phyloP scores from a whole-genome alignment of 2,329 filamentous ascomycete species.

The Talaromyces marneffei region DNA sequence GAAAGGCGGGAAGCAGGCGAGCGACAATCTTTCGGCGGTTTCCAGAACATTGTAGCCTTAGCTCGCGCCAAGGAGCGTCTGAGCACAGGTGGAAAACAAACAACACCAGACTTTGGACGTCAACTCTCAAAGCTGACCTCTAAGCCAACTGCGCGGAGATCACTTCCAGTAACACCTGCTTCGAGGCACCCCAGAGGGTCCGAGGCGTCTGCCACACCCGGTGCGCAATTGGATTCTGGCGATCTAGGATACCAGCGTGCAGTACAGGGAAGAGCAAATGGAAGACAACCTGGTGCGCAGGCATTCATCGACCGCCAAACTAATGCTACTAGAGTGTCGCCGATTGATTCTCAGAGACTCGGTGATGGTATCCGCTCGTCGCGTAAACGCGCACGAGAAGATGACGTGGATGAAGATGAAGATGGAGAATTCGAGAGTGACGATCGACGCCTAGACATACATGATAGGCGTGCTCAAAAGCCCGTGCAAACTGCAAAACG shows the following conservation, averaged over 20 bases:
- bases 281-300: background rate
- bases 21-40: slow-evolving; percentile 1
- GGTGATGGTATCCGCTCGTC: background rate
- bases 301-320: slow-evolving; percentile 34
- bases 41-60: background rate
- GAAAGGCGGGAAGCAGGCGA: slow-evolving; percentile 17
- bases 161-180: background rate
- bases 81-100: background rate
- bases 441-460: slow-evolving; percentile 3
- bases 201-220: background rate
- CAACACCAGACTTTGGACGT: background rate
- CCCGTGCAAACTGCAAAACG: slow-evolving; percentile 10
- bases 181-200: background rate
- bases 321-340: slow-evolving; percentile 30
- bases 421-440: slow-evolving; percentile 31
- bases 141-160: slow-evolving; percentile 5
- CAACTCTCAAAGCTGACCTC: slow-evolving; percentile 4
- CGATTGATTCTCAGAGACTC: slow-evolving; percentile 21
- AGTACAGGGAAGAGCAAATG: background rate
- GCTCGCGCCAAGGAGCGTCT: background rate
- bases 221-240: background rate
- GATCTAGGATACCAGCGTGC: background rate
- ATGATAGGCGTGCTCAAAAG: slow-evolving; percentile 13
- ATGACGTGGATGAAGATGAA: slow-evolving; percentile 22
- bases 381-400: slow-evolving; percentile 12